phyloP scores from a whole-genome alignment of 495 filamentous ascomycete genomes.

The Penicillium angulare region DNA sequence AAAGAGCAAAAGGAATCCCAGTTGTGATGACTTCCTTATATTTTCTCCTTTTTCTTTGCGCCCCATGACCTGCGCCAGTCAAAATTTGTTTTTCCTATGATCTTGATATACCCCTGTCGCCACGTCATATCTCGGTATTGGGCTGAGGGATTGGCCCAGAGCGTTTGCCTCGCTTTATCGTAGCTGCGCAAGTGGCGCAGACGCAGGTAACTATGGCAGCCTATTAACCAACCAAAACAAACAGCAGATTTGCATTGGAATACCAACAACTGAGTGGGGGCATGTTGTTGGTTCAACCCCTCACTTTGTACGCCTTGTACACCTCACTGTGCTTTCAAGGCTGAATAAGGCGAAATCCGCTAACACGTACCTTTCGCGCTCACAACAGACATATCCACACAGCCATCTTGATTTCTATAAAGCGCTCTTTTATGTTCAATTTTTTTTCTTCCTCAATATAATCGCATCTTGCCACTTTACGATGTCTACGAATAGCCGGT shows the following conservation, averaged over 20 bases:
- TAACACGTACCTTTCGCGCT: neutral
- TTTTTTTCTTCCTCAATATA: slow-evolving; percentile 25
- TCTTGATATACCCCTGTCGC: neutral
- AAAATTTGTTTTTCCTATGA: neutral
- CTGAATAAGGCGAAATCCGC: neutral
- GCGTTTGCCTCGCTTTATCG: slow-evolving; percentile 3
- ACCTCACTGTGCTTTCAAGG: neutral
- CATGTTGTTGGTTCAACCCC: neutral
- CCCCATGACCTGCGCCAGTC: neutral
- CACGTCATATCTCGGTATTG: neutral
- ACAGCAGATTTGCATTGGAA: neutral
- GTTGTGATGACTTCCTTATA: neutral
- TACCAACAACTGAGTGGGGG: neutral
- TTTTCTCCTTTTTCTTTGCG: neutral
- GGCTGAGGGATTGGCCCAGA: neutral
- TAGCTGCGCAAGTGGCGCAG: neutral
- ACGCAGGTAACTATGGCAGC: neutral
- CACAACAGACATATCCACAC: too few species aligned
- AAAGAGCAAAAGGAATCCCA: too few species aligned
- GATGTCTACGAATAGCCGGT: slow-evolving; percentile 11
- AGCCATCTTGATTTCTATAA: neutral
- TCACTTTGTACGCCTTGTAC: neutral
- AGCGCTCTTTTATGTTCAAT: slow-evolving; percentile 21
- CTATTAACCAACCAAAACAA: neutral
- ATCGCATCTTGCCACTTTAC: neutral